Percentiles rank a stretch among this genome's conserved stretches.
phyloP scores from a whole-genome alignment of 108 stramenopile genomes.

The Skeletonema marinoi region DNA sequence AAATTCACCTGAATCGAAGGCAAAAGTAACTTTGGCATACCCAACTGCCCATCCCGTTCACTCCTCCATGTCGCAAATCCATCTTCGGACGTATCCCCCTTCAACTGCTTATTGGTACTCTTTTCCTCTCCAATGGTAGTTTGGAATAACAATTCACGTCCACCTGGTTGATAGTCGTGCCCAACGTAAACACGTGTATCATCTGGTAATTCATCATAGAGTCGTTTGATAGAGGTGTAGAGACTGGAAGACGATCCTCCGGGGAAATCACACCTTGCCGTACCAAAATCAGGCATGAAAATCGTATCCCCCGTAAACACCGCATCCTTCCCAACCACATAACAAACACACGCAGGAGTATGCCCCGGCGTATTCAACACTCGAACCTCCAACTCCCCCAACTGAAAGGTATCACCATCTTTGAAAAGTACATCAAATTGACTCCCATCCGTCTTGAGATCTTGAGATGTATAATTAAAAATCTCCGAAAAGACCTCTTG shows the following conservation, averaged over 20 bases:
- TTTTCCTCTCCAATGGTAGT: conserved; percentile 55
- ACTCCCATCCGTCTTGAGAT: conserved; percentile 36
- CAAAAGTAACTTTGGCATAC: conserved; percentile 48
- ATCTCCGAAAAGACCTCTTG: conserved; percentile 31
- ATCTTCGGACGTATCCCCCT: conserved; percentile 24
- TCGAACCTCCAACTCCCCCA: conserved; percentile 16
- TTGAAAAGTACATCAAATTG: conserved; percentile 46
- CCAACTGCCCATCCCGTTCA: conserved; percentile 37
- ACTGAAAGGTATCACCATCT: conserved; percentile 36
- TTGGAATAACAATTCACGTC: conserved; percentile 37
- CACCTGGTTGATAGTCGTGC: conserved; percentile 53
- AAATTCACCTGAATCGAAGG: conserved; percentile 59
- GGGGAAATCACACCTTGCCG: conserved; percentile 55
- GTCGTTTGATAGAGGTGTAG: conserved; percentile 31
- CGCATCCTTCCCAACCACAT: conserved; percentile 32
- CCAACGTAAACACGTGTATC: conserved; percentile 47
- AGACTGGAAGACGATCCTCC: conserved; percentile 30
- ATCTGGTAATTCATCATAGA: conserved; percentile 38
- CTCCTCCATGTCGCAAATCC: conserved; percentile 47
- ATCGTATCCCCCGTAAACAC: conserved; percentile 55
- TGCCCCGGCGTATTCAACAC: conserved; percentile 54
- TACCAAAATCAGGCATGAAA: conserved; percentile 54
- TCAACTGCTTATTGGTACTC: conserved; percentile 37
- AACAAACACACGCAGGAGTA: conserved; percentile 54
- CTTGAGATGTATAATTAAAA: conserved; percentile 36